Percentiles rank a stretch among this genome's conserved stretches.
Conservation (phyloP, 106 monocot species). For the Allium fistulosum region DNA sequence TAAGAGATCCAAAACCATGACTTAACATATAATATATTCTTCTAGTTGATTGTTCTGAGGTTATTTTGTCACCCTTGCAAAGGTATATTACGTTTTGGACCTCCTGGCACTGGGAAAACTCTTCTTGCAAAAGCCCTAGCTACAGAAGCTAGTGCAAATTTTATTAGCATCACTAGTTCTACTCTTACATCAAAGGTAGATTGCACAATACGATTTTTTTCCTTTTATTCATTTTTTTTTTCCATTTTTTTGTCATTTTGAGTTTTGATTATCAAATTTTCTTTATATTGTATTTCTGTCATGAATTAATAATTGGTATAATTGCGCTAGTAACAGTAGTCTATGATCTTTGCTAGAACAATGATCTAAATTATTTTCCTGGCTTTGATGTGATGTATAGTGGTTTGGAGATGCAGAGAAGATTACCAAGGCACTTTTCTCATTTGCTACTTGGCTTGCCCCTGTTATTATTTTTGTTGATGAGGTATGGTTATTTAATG, state of each 20-base stretch:
- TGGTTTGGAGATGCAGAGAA: slow-evolving; percentile 99
- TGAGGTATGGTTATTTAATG: slow-evolving; percentile 43
- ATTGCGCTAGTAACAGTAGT: not conserved
- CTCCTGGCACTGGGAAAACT: too few species aligned
- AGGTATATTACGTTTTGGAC: too few species aligned
- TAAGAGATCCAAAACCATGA: too few species aligned
- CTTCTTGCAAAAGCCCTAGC: too few species aligned
- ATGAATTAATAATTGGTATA: not conserved
- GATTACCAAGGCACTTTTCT: slow-evolving; percentile 95
- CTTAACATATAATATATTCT: too few species aligned
- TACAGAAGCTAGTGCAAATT: too few species aligned
- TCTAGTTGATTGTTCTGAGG: not conserved
- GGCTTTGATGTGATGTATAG: slow-evolving; percentile 30
- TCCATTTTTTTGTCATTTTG: not conserved
- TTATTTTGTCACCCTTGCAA: too few species aligned
- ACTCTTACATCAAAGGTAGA: too few species aligned
- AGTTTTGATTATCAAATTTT: not conserved
- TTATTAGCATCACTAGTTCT: too few species aligned
- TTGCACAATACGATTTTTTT: too few species aligned
- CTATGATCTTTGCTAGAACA: not conserved
- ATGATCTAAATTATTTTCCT: not conserved
- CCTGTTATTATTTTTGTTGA: slow-evolving; percentile 99
- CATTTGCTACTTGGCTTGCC: slow-evolving; percentile 78
- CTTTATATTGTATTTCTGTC: not conserved
- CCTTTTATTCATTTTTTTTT: not conserved